phyloP scores from a whole-genome alignment of 495 filamentous ascomycete species.

The Bombardia bombarda region DNA sequence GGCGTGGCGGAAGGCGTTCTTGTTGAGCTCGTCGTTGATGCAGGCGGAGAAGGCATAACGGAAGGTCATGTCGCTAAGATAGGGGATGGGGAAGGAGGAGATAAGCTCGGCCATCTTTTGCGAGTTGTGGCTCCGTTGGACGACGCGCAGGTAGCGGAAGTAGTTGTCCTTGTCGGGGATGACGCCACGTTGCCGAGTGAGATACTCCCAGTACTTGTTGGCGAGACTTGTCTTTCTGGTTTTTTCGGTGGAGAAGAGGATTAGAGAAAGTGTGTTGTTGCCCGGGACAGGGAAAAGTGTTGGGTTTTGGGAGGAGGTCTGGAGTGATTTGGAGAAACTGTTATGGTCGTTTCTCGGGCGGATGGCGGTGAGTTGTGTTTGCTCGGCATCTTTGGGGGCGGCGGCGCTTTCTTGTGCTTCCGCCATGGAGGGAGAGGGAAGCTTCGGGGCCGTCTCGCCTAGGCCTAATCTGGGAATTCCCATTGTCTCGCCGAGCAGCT shows the following conservation, averaged over 20 bases:
- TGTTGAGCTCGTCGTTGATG: slow-evolving; percentile 61
- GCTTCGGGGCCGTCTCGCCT: slow-evolving; percentile 18
- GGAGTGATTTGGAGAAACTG: too few species aligned
- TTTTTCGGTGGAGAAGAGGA: slow-evolving; percentile 53
- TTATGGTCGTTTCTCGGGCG: too few species aligned
- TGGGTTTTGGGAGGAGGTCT: too few species aligned
- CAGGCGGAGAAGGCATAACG: slow-evolving; percentile 64
- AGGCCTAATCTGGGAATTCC: slow-evolving; percentile 47
- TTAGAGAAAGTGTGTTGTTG: slow-evolving; percentile 61
- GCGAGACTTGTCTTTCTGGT: slow-evolving; percentile 43
- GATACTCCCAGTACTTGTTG: slow-evolving; percentile 62
- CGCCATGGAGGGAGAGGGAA: not conserved
- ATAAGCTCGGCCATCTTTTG: slow-evolving; percentile 45
- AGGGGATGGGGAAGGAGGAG: slow-evolving; percentile 34
- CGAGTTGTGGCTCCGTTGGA: slow-evolving; percentile 56
- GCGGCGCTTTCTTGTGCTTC: not conserved
- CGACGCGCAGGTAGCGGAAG: slow-evolving; percentile 55
- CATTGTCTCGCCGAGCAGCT: slow-evolving; percentile 70
- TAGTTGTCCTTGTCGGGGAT: slow-evolving; percentile 63
- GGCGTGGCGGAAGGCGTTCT: slow-evolving; percentile 48
- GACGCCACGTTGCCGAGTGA: slow-evolving; percentile 50
- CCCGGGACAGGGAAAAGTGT: slow-evolving; percentile 39
- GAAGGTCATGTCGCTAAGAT: slow-evolving; percentile 48
- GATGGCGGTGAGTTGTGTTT: not conserved
- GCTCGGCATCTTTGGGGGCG: not conserved